Percentiles rank a stretch among this genome's conserved stretches.
Evolutionary conservation across 768 basidiomycete species (phyloP).

Genomic region (Gymnopilus junonius): DNA sequence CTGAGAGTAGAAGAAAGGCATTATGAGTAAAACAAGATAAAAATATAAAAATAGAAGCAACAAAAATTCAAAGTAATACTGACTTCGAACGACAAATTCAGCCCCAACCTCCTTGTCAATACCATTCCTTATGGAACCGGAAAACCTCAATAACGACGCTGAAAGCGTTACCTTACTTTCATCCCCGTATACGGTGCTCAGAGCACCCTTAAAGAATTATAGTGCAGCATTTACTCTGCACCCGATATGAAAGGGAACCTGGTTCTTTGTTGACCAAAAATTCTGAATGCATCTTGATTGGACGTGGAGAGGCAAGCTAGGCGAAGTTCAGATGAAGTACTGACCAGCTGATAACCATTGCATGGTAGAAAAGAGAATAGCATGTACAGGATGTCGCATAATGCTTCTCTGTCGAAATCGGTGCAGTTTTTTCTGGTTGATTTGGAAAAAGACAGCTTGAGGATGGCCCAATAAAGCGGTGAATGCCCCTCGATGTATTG

Average conservation of each 20-base stretch:
- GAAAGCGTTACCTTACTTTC: neutral
- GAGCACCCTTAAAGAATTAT: neutral
- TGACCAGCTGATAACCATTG: too few species aligned
- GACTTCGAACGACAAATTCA: neutral
- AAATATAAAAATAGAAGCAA: too few species aligned
- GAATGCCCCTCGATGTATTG: conserved; percentile 64
- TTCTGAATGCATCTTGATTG: neutral
- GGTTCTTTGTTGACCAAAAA: neutral
- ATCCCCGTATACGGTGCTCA: neutral
- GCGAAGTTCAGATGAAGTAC: neutral
- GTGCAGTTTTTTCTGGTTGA: neutral
- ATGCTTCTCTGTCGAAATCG: neutral
- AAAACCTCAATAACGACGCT: neutral
- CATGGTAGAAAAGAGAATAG: neutral
- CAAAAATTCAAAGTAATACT: neutral
- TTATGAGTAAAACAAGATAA: neutral
- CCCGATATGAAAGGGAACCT: neutral
- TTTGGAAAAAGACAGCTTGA: conserved; percentile 46
- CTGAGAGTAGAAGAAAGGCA: neutral
- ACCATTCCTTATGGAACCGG: conserved; percentile 1
- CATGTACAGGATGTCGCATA: neutral
- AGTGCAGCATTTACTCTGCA: neutral
- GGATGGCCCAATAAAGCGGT: conserved; percentile 72
- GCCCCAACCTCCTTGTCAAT: neutral
- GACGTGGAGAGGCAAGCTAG: neutral